Base-by-base conservation (phyloP, 495 filamentous ascomycete species). In the Penicillium desertorum region DNA sequence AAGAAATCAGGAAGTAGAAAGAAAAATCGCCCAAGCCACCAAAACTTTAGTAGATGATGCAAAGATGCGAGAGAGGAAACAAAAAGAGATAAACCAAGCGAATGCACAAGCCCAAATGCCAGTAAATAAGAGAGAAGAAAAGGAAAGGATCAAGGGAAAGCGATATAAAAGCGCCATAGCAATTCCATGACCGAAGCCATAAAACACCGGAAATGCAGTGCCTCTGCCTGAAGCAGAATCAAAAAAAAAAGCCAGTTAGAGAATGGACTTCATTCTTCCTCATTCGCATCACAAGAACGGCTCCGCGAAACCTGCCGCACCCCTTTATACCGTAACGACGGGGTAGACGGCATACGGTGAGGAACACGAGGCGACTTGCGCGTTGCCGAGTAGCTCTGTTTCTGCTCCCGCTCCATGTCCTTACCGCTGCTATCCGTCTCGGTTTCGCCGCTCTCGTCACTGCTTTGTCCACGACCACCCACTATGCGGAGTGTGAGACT, bases 401-500 rank as follows among this genome's bases (percentile, higher is more conserved):
- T 65, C 45, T 62, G 66, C 20, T 77, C 69, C 43, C 58, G 65
- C 25, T 77, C 71, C 45, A 74, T 70, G 50, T 79, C 76, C 56
- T 72, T 78, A 9, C 71, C 75, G 44, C 76, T 79, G 56, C 75
- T 77, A 32, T 79, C 76, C 0, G 72, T 76, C 49, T 76, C 75
- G 0, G 72, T 73, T 45, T 77, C 76, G 2, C 52, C 51, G 17
- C 54, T 69, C 14, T 71, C 68, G 16, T 67, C 66, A 36, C 61
- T 64, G 10, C 52, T 68, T 16, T 65, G 66, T 8, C 60, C 53
- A 20, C 72, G 74, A 34, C 88, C 83, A 22, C 82, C 83, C 6
- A 97, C 69, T 6, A 85, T 86, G 7, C 87, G 79, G 1, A 85
- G 81, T 0, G 92, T 95, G 23, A 91, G 79, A 2, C 84, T 80